phyloP scores from a whole-genome alignment of 331 rosid genomes.

The Cydonia oblonga region DNA sequence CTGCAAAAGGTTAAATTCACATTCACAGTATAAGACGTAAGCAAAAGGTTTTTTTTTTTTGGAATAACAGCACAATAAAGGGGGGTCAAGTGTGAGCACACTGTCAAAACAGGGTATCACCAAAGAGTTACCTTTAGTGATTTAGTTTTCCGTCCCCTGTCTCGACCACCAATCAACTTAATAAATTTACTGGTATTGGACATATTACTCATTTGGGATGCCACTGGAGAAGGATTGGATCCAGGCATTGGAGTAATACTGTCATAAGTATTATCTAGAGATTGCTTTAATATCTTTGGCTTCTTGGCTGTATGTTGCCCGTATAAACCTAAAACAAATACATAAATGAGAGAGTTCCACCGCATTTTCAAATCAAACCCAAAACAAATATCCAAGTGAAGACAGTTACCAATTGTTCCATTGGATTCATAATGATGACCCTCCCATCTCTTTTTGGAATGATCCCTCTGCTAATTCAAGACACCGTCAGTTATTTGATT shows the following conservation, averaged over 20 bases:
- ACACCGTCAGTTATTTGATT: slow-evolving; percentile 10
- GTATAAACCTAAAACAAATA: slow-evolving; percentile 65
- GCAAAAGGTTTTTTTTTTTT: not conserved
- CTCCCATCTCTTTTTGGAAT: slow-evolving; percentile 68
- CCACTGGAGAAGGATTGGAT: slow-evolving; percentile 89
- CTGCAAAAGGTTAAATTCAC: slow-evolving; percentile 24
- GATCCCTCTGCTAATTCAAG: slow-evolving; percentile 64
- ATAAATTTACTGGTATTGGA: slow-evolving; percentile 73
- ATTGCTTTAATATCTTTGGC: slow-evolving; percentile 62
- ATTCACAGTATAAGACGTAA: slow-evolving; percentile 1
- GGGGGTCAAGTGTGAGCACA: too few species aligned
- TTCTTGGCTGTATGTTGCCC: slow-evolving; percentile 65
- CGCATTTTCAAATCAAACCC: slow-evolving; percentile 4
- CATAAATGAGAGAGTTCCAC: slow-evolving; percentile 6
- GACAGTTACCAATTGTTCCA: slow-evolving; percentile 61
- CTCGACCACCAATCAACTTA: slow-evolving; percentile 81
- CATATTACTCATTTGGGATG: slow-evolving; percentile 91
- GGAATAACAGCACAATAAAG: too few species aligned
- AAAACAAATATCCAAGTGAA: slow-evolving; percentile 2
- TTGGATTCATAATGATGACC: slow-evolving; percentile 67
- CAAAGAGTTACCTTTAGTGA: slow-evolving; percentile 51
- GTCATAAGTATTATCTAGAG: slow-evolving; percentile 64
- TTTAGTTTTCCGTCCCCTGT: slow-evolving; percentile 71
- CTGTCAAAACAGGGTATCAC: not conserved
- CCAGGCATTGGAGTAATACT: slow-evolving; percentile 50